Evolutionary conservation across 2,329 filamentous ascomycete genomes (phyloP), one percentile per base, ranked within the genome.

Genomic region (Xylogone sp.): DNA sequence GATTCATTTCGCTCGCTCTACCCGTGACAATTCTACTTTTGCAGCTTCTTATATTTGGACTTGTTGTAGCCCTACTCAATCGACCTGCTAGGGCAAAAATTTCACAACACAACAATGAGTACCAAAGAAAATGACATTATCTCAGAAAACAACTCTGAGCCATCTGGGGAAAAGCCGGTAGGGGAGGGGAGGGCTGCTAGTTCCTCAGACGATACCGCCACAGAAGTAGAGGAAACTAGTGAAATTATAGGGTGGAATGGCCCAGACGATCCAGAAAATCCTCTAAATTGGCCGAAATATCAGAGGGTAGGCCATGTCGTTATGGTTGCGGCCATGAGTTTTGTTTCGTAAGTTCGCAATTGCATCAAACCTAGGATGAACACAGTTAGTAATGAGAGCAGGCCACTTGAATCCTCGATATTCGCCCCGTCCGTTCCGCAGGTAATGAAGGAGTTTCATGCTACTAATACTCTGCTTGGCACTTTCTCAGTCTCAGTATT

Each of bases 401-500:
- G 60, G 1, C 74, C 76, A 0, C 62, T 79, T 0, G 76, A 70
- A 4, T 75, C 73, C 9, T 74, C 72, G 2, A 75, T 75, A 60
- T 73, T 79, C 48, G 76, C 76, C 0, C 76, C 76, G 1, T 75
- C 71, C 2, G 70, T 78, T 0, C 70, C 71, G 0, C 56, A 72
- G 10, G 65, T 79, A 1, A 71, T 77, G 65, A 44, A 56, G 16
- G 73, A 76, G 2, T 79, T 81, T 55, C 42, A 71, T 13, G 70
- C 70, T 1, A 65, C 60, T 9, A 69, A 63, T 8, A 43, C 48
- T 50, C 67, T 12, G 56, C 69, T 88, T 2, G 79, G 75, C 1
- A 76, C 82, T 0, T 85, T 90, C 50, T 82, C 86, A 55, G 82
- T 90, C 66, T 50, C 63, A 6, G 62, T 65, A 2, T 61, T 84